Evolutionary conservation across 371 early-diverging fungal species (phyloP).

Genomic region (Polyrhizophydium stewartii): DNA sequence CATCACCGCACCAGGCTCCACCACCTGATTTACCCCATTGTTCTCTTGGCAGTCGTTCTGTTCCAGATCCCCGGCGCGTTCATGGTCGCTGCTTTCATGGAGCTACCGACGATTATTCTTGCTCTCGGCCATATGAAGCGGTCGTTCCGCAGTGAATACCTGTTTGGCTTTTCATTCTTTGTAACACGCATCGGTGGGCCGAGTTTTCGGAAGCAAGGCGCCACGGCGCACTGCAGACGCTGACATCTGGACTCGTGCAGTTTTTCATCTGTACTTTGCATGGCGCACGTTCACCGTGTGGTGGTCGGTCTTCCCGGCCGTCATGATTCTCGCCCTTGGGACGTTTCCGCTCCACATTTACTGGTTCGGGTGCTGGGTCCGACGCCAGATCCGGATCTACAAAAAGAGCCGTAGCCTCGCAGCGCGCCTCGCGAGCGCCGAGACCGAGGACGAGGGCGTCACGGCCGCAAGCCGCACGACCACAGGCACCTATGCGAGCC

Average conservation of each 20-base stretch:
- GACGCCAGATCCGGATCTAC: constrained; percentile 12
- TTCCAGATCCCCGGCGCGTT: constrained; percentile 35
- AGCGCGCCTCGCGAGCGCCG: no score
- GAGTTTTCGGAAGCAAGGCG: background rate
- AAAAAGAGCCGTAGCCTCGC: background rate
- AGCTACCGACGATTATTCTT: constrained; percentile 43
- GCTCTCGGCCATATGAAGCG: constrained; percentile 37
- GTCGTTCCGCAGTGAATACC: constrained; percentile 30
- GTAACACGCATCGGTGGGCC: constrained; percentile 26
- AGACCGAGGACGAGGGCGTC: no score
- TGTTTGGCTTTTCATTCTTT: constrained; percentile 45
- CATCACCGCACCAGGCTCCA: constrained; percentile 19
- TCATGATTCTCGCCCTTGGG: constrained; percentile 9
- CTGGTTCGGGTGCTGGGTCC: constrained; percentile 23
- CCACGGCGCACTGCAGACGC: no score
- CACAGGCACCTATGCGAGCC: no score
- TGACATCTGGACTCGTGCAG: background rate
- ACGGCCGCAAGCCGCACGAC: no score
- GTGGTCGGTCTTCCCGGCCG: constrained; percentile 1
- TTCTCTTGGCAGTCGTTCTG: constrained; percentile 19
- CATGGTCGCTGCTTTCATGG: constrained; percentile 34
- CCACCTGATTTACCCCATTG: constrained; percentile 30
- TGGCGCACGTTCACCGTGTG: constrained; percentile 7
- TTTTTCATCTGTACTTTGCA: constrained; percentile 24
- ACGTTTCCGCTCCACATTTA: constrained; percentile 20